phyloP scores from a whole-genome alignment of 805 yeast genomes.

The Citeromyces nyonsensis region DNA sequence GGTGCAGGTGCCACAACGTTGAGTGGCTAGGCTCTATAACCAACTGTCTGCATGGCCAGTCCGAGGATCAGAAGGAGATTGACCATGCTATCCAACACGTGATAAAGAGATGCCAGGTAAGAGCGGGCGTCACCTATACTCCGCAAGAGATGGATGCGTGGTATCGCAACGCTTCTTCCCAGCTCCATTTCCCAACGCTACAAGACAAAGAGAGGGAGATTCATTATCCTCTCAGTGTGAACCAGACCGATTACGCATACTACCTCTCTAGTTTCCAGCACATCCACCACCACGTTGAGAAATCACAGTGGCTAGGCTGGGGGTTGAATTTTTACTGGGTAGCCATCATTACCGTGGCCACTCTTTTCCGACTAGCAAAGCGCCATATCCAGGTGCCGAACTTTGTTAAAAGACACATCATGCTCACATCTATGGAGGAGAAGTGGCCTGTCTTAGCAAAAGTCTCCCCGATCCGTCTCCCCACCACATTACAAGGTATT shows the following conservation, averaged over 20 bases:
- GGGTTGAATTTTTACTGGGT: conserved; percentile 26
- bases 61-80: conserved; percentile 12
- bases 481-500: conserved; percentile 8
- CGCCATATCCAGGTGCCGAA: not conserved
- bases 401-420: conserved; percentile 2
- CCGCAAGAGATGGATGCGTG: conserved; percentile 15
- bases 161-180: conserved; percentile 10
- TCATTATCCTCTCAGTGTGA: too few species aligned
- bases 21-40: conserved; percentile 29
- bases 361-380: conserved; percentile 11
- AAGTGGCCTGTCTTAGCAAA: not conserved
- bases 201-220: too few species aligned
- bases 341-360: conserved; percentile 14
- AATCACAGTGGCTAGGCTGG: conserved; percentile 26
- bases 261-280: too few species aligned
- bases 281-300: conserved; percentile 13
- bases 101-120: conserved; percentile 16
- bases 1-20: conserved; percentile 23
- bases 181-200: too few species aligned
- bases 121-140: conserved; percentile 17
- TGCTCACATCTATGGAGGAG: conserved; percentile 2
- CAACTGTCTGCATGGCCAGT: conserved; percentile 19
- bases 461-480: conserved; percentile 2
- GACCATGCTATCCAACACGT: conserved; percentile 24
- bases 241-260: too few species aligned